Percentiles rank a stretch among this genome's conserved stretches.
phyloP scores from a whole-genome alignment of 306 rosid species.

The Gynostemma pentaphyllum region DNA sequence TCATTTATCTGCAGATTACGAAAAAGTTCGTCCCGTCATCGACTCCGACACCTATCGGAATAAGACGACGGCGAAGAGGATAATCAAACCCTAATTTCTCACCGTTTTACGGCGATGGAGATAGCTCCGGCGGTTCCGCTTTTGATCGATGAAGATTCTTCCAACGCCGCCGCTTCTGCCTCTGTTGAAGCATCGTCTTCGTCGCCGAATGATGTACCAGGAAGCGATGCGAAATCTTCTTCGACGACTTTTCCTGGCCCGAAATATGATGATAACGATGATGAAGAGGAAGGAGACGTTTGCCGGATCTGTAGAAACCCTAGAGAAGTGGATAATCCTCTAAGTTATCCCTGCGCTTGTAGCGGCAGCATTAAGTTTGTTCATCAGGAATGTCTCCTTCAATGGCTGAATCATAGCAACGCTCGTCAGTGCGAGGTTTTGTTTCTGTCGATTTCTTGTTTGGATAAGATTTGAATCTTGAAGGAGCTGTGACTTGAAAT shows the following conservation, averaged over 20 bases:
- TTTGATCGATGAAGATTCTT: constrained; percentile 27
- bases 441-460: background rate
- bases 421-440: constrained; percentile 99
- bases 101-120: constrained; percentile 38
- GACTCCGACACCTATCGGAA: constrained; percentile 11
- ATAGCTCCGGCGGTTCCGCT: constrained; percentile 57
- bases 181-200: constrained; percentile 25
- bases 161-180: constrained; percentile 15
- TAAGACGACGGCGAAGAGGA: background rate
- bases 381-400: constrained; percentile 95
- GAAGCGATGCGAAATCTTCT: constrained; percentile 25
- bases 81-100: background rate
- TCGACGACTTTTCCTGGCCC: constrained; percentile 21
- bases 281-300: constrained; percentile 94
- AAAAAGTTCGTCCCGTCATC: background rate
- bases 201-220: constrained; percentile 28
- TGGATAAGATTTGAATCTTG: background rate
- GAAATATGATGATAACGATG: constrained; percentile 70
- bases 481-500: background rate
- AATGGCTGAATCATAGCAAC: constrained; percentile 99
- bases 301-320: constrained; percentile 97
- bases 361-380: constrained; percentile 97
- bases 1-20: background rate
- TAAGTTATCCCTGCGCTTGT: constrained; percentile 91
- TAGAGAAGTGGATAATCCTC: constrained; percentile 81